A percentile compares a stretch with the other conserved stretches of the same genome.
phyloP scores from a whole-genome alignment of 495 filamentous ascomycete species.

The Penicillium alfredii region DNA sequence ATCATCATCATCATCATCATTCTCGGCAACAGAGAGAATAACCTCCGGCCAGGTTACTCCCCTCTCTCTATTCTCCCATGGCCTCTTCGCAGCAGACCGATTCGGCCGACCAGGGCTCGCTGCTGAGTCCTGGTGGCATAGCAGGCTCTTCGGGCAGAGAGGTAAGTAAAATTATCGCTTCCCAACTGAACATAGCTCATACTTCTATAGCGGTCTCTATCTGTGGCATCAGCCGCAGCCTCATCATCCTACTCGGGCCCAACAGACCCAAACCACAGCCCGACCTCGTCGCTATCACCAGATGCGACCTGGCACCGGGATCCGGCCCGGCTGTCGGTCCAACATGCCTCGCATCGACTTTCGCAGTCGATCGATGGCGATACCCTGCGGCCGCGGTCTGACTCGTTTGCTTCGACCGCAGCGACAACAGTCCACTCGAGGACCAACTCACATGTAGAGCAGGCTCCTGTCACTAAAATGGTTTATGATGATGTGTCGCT shows the following conservation, averaged over 20 bases:
- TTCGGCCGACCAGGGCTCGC: conserved; percentile 9
- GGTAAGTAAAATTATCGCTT: conserved; percentile 7
- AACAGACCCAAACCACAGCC: conserved; percentile 20
- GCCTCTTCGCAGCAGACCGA: conserved; percentile 15
- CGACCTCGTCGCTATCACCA: conserved; percentile 23
- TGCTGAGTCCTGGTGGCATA: conserved; percentile 16
- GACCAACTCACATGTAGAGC: conserved; percentile 35
- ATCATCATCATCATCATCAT: no score
- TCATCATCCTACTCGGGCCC: conserved; percentile 19
- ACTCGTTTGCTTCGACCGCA: conserved; percentile 41
- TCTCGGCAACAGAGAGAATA: no score
- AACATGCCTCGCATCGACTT: conserved; percentile 28
- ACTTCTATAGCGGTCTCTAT: conserved; percentile 23
- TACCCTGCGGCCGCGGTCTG: conserved; percentile 43
- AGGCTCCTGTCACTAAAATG: conserved; percentile 20
- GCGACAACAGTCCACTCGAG: conserved; percentile 38
- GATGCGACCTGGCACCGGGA: conserved; percentile 25
- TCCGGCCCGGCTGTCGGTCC: conserved; percentile 25
- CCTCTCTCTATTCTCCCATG: conserved; percentile 14
- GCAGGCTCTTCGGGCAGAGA: conserved; percentile 19
- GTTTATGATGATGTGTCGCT: conserved; percentile 40
- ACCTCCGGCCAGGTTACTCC: no score
- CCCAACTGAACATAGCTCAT: neutral
- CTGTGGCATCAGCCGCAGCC: conserved; percentile 12
- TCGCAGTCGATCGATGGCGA: conserved; percentile 45